Evolutionary conservation across 768 basidiomycete genomes (phyloP), one percentile per base, ranked within the genome.

Genomic region (Termitomyces sp.): DNA sequence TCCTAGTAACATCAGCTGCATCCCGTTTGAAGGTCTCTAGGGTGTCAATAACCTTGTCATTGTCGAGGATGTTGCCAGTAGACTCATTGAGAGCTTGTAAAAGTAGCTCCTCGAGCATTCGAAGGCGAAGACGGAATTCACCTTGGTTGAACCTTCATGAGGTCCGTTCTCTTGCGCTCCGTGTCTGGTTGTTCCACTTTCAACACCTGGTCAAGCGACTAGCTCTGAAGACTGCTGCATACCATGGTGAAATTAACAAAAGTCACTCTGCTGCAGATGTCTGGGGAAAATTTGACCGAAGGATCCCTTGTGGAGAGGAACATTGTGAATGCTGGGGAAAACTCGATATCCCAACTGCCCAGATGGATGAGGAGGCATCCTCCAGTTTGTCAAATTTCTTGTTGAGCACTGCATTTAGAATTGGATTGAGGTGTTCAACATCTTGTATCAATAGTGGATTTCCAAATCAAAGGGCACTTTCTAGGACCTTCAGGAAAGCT

Each of bases 161-260:
- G 83, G 69, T 98, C 97, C 22, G 94, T 95, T 52, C 97, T 82
- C 77, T 95, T 97, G 70, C 89, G 84, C 72, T 99, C 96, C 2
- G 95, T 95, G 67, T 98, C 97, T 0, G 97, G 96, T 6, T 97
- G 87, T 73, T 99, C 97, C 51, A 94, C 94, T 69, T 96, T 96
- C 67, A 99, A 84, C 6, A 98, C 95, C 73, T 97, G 94, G 71
- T 98, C 95, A 54, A 99, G 83, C 0, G 96, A 96, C 75, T 99
- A 96, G 67, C 95, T 98, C 74, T 98, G 97, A 44, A 99, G 82
- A 82, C 96, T 98, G 73, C 94, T 94, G 61, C 95, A 86, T 0
- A 97, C 98, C 96, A 99, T 99, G 32, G 96, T 96, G 75, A 95
- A 96, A 78, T 94, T 96, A 76, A 96, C 93, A 68, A 96, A 94